Base-by-base conservation (phyloP, 352 stramenopile genomes). In the Phytopythium oedochilum region DNA sequence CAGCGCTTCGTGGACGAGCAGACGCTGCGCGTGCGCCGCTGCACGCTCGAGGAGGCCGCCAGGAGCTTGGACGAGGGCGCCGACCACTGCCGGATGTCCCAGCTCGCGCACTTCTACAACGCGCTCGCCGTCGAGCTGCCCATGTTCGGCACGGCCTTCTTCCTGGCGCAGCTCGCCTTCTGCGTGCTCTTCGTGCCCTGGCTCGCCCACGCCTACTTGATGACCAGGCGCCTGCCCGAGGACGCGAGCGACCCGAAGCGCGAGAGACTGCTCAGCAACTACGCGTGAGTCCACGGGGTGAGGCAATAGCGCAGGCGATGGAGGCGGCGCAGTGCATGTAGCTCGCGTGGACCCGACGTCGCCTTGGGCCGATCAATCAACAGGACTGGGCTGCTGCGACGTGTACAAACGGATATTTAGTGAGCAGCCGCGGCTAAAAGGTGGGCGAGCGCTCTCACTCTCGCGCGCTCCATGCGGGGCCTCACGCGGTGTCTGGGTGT, bases 91-190 rank as follows among this genome's bases (percentile, higher is more conserved):
- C 73, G 76, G 26, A 82, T 84, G 63, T 89, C 76, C 47, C 85
- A 92, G 59, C 75, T 94, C 25, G 76, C 85, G 52, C 67, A 71
- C 35, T 90, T 94, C 43, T 92, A 89, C 70, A 92, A 94, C 60
- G 62, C 70, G 32, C 72, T 92, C 20, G 78, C 79, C 2, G 80
- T 78, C 7, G 76, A 71, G 51, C 70, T 92, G 25, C 84, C 85
- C 22, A 76, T 91, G 64, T 91, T 92, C 43, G 85, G 85, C 32
- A 63, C 66, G 0, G 76, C 78, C 23, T 90, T 92, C 55, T 91
- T 92, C 47, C 48, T 88, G 14, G 82, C 77, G 2, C 85, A 94
- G 50, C 60, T 89, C 26, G 50, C 85, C 5, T 92, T 90, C 60
- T 80, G 83, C 10, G 69, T 83, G 50, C 66, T 71, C 15, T 94